Evolutionary conservation across 208 protist genomes (phyloP), one percentile per base, ranked within the genome.

Genomic region (Trypanosomatidae sp.): DNA sequence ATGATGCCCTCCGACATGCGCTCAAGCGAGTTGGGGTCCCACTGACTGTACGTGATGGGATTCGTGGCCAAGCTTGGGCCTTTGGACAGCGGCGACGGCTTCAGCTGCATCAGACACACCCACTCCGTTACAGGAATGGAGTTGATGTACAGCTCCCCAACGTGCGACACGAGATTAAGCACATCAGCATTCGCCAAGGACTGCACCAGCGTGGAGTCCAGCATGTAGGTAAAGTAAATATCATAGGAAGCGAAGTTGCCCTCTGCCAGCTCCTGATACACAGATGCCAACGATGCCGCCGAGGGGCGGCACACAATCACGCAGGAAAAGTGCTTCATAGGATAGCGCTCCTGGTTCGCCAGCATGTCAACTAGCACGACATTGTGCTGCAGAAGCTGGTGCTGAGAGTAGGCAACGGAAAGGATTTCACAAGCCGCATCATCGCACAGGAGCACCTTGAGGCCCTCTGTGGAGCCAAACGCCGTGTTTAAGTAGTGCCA

Each of bases 381-480:
- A 73, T 99, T 95, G 72, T 99, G 97, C 73, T 98, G 94, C 66
- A 99, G 85, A 46, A 99, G 96, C 74, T 99, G 90, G 41, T 97
- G 95, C 79, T 99, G 96, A 22, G 95, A 97, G 76, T 97, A 99
- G 25, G 97, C 94, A 67, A 99, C 89, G 41, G 87, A 95, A 17
- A 99, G 82, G 36, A 99, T 98, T 65, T 83, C 89, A 33, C 91
- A 91, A 62, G 96, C 98, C 60, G 96, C 90, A 69, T 98, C 90
- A 81, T 99, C 98, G 67, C 99, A 89, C 44, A 99, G 76, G 2
- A 99, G 89, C 49, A 98, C 96, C 79, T 99, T 99, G 73, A 99
- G 83, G 1, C 90, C 89, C 28, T 53, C 53, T 50, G 81, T 80
- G 39, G 66, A 60, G 60, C 78, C 80, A 62, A 97, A 80, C 25